phyloP scores from a whole-genome alignment of 352 stramenopile genomes.

The Aphanomyces invadans region DNA sequence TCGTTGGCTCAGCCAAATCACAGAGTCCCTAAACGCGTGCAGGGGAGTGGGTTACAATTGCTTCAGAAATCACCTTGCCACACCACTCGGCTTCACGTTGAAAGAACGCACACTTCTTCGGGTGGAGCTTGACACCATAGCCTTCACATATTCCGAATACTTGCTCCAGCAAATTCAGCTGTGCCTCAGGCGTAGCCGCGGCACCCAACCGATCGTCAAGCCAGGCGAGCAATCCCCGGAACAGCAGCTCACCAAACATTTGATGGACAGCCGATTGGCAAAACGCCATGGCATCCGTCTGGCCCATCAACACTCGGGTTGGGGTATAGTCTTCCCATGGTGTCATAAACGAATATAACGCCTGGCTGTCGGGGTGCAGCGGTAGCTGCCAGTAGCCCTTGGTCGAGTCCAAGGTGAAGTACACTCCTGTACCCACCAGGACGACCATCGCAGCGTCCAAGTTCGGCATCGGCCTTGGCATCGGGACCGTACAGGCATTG shows the following conservation, averaged over 20 bases:
- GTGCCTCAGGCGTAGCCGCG: too few species aligned
- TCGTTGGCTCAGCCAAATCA: constrained; percentile 6
- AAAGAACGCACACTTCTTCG: too few species aligned
- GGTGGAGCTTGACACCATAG: too few species aligned
- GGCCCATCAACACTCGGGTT: constrained; percentile 26
- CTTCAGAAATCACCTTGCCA: too few species aligned
- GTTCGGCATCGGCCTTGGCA: constrained; percentile 27
- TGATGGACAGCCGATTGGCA: constrained; percentile 23
- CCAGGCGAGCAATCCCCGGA: constrained; percentile 27
- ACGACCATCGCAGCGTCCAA: constrained; percentile 10
- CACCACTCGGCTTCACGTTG: too few species aligned
- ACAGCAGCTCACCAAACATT: constrained; percentile 16
- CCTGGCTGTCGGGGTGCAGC: constrained; percentile 10
- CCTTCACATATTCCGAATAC: too few species aligned
- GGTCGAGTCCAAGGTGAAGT: constrained; percentile 13
- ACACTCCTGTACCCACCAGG: not conserved
- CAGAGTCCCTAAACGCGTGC: constrained; percentile 7
- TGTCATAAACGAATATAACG: constrained; percentile 25
- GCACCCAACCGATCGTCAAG: constrained; percentile 29
- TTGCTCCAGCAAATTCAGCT: too few species aligned
- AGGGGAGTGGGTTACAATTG: constrained; percentile 18
- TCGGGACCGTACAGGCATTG: constrained; percentile 28
- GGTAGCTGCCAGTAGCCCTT: constrained; percentile 26
- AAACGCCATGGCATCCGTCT: constrained; percentile 26
- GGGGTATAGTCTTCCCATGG: constrained; percentile 8